Evolutionary conservation across 1,284 basidiomycete species (phyloP).

Genomic region (Cystobasidiaceae sp.): DNA sequence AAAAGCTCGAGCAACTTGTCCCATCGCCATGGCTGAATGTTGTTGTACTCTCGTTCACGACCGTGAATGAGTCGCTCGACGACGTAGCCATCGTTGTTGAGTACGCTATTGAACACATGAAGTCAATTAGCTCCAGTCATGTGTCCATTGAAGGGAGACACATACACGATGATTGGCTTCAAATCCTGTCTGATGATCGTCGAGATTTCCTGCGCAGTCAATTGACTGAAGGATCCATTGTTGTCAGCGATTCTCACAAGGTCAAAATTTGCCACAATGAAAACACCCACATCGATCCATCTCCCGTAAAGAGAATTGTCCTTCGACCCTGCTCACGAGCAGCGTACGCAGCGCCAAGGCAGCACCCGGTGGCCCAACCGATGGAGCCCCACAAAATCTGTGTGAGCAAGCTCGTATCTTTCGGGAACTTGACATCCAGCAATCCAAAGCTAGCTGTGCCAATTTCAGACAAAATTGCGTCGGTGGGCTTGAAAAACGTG

Average conservation of each 20-base stretch:
- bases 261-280: not conserved
- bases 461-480: conserved; percentile 56
- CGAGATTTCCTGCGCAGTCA: conserved; percentile 52
- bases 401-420: conserved; percentile 59
- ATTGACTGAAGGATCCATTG: conserved; percentile 55
- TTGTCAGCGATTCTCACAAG: too few species aligned
- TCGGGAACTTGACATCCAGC: conserved; percentile 70
- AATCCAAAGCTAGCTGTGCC: conserved; percentile 61
- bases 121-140: not conserved
- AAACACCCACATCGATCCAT: conserved; percentile 50
- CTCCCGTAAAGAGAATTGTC: conserved; percentile 63
- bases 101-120: conserved; percentile 47
- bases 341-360: conserved; percentile 68
- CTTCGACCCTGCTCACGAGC: conserved; percentile 47
- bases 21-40: conserved; percentile 49
- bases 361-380: conserved; percentile 73
- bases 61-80: conserved; percentile 60
- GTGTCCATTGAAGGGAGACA: conserved; percentile 32
- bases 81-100: conserved; percentile 85
- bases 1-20: conserved; percentile 39
- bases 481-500: conserved; percentile 67
- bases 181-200: conserved; percentile 66
- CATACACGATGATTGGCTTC: conserved; percentile 53
- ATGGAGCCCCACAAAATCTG: conserved; percentile 83
- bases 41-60: conserved; percentile 49